Evolutionary conservation across 139 green algal genomes (phyloP).

Genomic region (Deuterostichococcus epilithicus): DNA sequence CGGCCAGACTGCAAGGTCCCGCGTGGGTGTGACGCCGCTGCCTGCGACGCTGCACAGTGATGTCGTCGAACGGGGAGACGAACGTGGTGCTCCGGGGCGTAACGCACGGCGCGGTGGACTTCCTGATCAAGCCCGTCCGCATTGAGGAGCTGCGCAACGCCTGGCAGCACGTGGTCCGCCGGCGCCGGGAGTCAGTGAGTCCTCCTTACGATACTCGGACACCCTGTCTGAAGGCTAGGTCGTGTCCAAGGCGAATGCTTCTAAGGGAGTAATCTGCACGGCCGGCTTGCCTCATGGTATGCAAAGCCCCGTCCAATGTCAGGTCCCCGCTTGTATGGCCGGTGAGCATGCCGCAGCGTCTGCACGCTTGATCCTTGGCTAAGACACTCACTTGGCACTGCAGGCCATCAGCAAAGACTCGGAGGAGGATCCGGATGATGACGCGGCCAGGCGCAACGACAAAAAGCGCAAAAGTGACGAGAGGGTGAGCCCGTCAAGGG

Average conservation of each 20-base stretch:
- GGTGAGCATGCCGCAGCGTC: no score
- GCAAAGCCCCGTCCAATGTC: no score
- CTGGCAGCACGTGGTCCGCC: conserved; percentile 94
- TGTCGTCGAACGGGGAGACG: conserved; percentile 91
- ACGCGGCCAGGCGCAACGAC: conserved; percentile 7
- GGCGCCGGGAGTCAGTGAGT: conserved; percentile 22
- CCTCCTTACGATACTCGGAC: no score
- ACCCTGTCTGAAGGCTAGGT: no score
- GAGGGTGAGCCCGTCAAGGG: background rate
- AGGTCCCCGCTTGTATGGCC: no score
- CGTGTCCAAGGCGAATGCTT: no score
- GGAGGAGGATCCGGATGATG: conserved; percentile 10
- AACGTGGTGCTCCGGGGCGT: conserved; percentile 87
- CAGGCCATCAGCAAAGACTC: background rate
- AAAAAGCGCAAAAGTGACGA: conserved; percentile 32
- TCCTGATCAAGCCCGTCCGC: conserved; percentile 95
- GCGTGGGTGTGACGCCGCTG: background rate
- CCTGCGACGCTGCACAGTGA: conserved; percentile 83
- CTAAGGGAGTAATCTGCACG: no score
- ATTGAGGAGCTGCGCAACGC: conserved; percentile 91
- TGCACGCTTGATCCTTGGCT: no score
- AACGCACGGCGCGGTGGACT: conserved; percentile 94
- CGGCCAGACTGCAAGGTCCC: no score
- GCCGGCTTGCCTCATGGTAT: no score
- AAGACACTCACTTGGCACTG: no score